Evolutionary conservation across 129 eudicot genomes (phyloP).

Genomic region (Deinandra increscens): DNA sequence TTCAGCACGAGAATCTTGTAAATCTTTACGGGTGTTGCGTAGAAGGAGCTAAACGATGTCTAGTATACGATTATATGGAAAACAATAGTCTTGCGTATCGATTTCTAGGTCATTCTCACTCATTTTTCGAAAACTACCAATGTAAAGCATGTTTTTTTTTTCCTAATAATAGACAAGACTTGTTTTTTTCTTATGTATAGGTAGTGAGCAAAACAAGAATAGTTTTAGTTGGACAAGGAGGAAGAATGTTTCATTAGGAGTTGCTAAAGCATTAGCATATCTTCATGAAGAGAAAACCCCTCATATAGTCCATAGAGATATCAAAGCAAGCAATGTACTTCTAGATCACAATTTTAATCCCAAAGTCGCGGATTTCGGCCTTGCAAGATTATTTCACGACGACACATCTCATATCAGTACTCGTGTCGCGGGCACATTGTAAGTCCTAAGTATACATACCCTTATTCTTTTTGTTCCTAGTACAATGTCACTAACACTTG

Average conservation of each 20-base stretch:
- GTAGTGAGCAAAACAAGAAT: conserved; percentile 49
- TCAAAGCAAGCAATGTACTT: conserved; percentile 81
- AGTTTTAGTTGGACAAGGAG: conserved; percentile 63
- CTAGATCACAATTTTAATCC: conserved; percentile 67
- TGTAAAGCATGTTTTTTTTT: not conserved
- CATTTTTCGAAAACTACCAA: not conserved
- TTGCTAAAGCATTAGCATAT: conserved; percentile 74
- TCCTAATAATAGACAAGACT: not conserved
- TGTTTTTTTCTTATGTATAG: conserved; percentile 31
- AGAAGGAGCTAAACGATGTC: conserved; percentile 59
- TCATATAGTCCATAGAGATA: conserved; percentile 72
- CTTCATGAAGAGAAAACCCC: conserved; percentile 79
- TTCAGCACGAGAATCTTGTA: conserved; percentile 76
- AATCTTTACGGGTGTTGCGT: conserved; percentile 73
- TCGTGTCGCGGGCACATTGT: conserved; percentile 91
- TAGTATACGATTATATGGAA: conserved; percentile 82
- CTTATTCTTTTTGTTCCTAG: not conserved
- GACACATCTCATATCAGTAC: conserved; percentile 66
- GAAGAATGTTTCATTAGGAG: conserved; percentile 51
- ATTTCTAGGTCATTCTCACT: conserved; percentile 55
- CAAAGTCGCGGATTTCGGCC: conserved; percentile 80
- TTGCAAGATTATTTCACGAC: conserved; percentile 60
- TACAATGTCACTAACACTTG: conserved; percentile 8
- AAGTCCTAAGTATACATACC: conserved; percentile 30
- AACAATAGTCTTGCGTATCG: conserved; percentile 62